Base-by-base conservation (phyloP, 768 basidiomycete genomes). In the Russula dissimulans region DNA sequence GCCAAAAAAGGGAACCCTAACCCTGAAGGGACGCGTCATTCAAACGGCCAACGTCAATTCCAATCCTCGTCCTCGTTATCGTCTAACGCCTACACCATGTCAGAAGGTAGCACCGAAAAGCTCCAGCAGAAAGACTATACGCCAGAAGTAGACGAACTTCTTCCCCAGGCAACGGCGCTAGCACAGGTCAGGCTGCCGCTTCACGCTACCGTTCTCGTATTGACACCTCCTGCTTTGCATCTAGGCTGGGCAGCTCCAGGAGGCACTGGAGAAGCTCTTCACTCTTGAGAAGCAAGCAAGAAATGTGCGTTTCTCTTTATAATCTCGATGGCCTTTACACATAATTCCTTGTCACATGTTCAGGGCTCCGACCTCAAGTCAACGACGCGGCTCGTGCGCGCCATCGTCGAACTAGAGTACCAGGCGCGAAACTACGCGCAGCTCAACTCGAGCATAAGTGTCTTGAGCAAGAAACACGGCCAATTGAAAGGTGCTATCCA, bases 391-490 rank as follows among this genome's bases (percentile, higher is more conserved):
- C 82, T 98, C 18, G 87, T 86, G 56, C 87, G 86, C 69, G 78
- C 87, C 38, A 79, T 89, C 61, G 73, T 84, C 32, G 79, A 86
- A 62, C 79, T 92, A 62, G 82, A 81, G 63, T 91, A 91, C 71
- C 76, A 85, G 64, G 83, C 84, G 26, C 79, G 78, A 59, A 81
- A 95, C 69, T 85, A 85, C 69, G 72, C 78, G 36, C 78, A 83
- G 56, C 75, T 95, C 59, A 93, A 94, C 69, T 76, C 80, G 9
- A 85, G 80, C 62, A 78, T 91, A 60, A 79, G 76, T 38, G 50
- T 82, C 17, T 74, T 97, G 66, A 87, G 87, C 74, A 97, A 97
- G 80, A 98, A 97, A 69, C 97, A 98, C 72, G 95, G 97, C 0
- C 97, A 99, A 70, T 78, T 98, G 65, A 95, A 97, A 71, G 89